These are phyloP conservation scores for Penicillium silybi DNA, from an alignment of 495 filamentous ascomycete genomes.

Conservation along the genomic window DNA sequence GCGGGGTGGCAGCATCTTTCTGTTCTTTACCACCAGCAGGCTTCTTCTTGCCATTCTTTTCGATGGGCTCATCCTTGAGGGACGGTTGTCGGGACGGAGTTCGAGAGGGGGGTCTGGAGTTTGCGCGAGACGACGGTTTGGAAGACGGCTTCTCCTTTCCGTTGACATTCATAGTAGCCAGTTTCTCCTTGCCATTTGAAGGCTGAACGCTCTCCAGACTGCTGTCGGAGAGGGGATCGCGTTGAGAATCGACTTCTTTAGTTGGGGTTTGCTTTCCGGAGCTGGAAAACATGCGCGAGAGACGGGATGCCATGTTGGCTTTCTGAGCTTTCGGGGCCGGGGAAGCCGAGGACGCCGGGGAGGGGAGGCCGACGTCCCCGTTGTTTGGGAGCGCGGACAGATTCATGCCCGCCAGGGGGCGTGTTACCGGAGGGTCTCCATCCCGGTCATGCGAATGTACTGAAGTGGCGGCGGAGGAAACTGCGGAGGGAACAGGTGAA, in stretches of 20 bases:
- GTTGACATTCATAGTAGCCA: slow-evolving; percentile 8
- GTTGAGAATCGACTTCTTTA: slow-evolving; percentile 29
- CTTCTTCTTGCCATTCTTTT: slow-evolving; percentile 33
- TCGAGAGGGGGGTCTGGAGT: slow-evolving; percentile 36
- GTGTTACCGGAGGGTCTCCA: slow-evolving; percentile 46
- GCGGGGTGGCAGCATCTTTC: slow-evolving; percentile 37
- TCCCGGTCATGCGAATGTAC: slow-evolving; percentile 39
- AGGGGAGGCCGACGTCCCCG: slow-evolving; percentile 32
- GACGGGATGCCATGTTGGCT: slow-evolving; percentile 53
- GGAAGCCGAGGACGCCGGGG: slow-evolving; percentile 24
- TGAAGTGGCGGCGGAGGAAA: slow-evolving; percentile 43
- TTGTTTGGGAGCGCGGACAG: slow-evolving; percentile 31
- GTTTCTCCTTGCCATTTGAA: slow-evolving; percentile 22
- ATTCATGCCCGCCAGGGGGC: slow-evolving; percentile 45
- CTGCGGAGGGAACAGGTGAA: slow-evolving; percentile 44
- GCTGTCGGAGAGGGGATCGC: slow-evolving; percentile 39
- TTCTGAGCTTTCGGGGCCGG: slow-evolving; percentile 39
- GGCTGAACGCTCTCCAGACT: slow-evolving; percentile 37
- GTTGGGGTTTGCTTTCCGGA: slow-evolving; percentile 30
- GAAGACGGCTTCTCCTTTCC: slow-evolving; percentile 33
- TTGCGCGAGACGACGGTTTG: slow-evolving; percentile 28
- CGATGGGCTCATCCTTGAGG: slow-evolving; percentile 32
- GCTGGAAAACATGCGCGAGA: slow-evolving; percentile 59
- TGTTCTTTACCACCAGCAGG: slow-evolving; percentile 33
- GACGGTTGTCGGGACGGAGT: slow-evolving; percentile 42